Evolutionary conservation across 352 stramenopile species (phyloP), one percentile per base, ranked within the genome.

Genomic region (Globisporangium yorkense): DNA sequence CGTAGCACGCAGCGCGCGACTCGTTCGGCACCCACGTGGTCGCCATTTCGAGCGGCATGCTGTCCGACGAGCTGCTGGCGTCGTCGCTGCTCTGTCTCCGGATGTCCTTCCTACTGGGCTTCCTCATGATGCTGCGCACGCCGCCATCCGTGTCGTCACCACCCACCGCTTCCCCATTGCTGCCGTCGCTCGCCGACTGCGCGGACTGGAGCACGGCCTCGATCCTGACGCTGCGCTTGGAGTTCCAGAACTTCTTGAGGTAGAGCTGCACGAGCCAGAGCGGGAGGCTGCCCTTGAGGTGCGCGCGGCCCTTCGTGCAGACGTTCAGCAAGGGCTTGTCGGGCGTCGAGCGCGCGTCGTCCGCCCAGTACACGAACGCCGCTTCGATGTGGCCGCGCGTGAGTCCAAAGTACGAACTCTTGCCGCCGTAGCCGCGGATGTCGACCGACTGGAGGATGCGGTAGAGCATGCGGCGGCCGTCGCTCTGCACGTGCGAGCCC

Each of bases 331-430:
- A 57, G 24, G 16, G 50, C 9, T 13, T 45, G 44, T 79, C 56
- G 21, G 9, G 29, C 5, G 24, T 61, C 24, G n/a, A 48, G 4
- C 20, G 33, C 18, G 45, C 8, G 13, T 57, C 59, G 50, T 90
- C 80, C 64, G 85, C 75, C 77, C 75, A 90, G 56, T 86, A 90
- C 31, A 90, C 75, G 43, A 86, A 81, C 37, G 76, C 77, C 37
- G 62, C 70, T 51, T 88, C 75, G 24, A 88, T 56, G 46, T 87
- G 71, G n/a, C 66, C 77, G 10, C 80, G 77, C 44, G 75, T 88
- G 55, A 90, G 72, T 5, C 77, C 77, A 59, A 87, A 87, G 63
- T 88, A 88, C 57, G 71, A 74, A 57, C 77, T 69, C 52, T 84
- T 66, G 24, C 80, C 77, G 16, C 80, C 80, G 44, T 87, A 90